Evolutionary conservation across 2,329 filamentous ascomycete species (phyloP), one percentile per base, ranked within the genome.

Genomic region (Colletotrichum incanum): DNA sequence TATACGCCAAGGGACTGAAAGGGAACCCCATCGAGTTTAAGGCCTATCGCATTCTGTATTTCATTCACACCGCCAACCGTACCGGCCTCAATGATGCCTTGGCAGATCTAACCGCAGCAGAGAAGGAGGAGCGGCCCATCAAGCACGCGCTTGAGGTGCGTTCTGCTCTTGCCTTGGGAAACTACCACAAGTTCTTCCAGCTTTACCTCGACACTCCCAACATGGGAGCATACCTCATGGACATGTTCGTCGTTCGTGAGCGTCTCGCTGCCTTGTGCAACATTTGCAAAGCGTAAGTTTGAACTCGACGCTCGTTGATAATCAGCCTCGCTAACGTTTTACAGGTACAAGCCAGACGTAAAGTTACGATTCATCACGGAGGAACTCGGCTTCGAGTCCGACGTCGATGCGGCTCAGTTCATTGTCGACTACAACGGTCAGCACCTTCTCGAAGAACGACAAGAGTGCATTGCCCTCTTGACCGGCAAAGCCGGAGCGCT

Each of bases 31-130:
- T 94, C 85, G 96, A 99, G 84, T 99, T 99, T 86, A 96, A 96
- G 90, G 96, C 96, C 75, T 99, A 99, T 88, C 96, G 96, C 90
- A 98, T 99, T 85, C 89, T 99, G 82, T 99, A 99, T 90, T 97
- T 98, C 87, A 96, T 99, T 84, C 95, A 98, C 84, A 98, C 96
- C 79, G 95, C 95, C 89, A 99, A 98, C 86, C 95, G 94, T 85
- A 95, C 94, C 84, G 95, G 96, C 84, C 93, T 99, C 89, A 98
- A 98, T 89, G 95, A 98, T 89, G 92, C 96, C 81, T 90, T 99
- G 87, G 95, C 95, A 89, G 96, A 98, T 93, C 93, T 99, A 96
- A 98, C 96, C 84, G 86, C 92, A 89, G 91, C 94, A 95, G 96
- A 98, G 86, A 98, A 98, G 87, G 88, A 91, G 83, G 92, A 96